Percentiles rank a stretch among this genome's conserved stretches.
These are phyloP conservation scores for Coemansia sp. DNA, from an alignment of 192 early-diverging fungal species.

Conservation along the genomic window DNA sequence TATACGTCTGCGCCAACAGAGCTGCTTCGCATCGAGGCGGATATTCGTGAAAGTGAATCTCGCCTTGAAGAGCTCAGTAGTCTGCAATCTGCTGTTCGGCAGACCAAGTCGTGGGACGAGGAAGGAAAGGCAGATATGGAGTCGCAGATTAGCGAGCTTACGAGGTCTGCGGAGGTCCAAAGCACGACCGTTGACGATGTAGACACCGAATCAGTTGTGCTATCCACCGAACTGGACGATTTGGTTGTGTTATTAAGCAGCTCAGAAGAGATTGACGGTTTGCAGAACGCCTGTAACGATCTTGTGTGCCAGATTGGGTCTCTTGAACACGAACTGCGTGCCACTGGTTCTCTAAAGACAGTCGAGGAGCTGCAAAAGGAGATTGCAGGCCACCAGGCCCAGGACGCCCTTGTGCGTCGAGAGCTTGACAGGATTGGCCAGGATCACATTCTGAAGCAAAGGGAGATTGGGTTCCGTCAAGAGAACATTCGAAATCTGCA, in stretches of 20 bases:
- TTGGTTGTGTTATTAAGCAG: constrained; percentile 18
- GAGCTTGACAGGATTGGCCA: constrained; percentile 58
- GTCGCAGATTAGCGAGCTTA: constrained; percentile 52
- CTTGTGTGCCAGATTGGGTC: constrained; percentile 55
- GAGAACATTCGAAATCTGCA: constrained; percentile 33
- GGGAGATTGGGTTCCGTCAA: constrained; percentile 54
- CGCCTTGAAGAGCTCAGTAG: constrained; percentile 25
- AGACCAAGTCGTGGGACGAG: constrained; percentile 45
- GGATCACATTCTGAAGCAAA: constrained; percentile 59
- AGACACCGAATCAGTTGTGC: constrained; percentile 19
- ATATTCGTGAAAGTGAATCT: constrained; percentile 26
- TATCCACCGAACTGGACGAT: constrained; percentile 22
- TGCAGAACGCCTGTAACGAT: constrained; percentile 42
- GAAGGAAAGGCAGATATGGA: constrained; percentile 32
- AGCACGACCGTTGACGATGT: constrained; percentile 13
- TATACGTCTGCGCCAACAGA: constrained; percentile 45
- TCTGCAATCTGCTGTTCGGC: constrained; percentile 32
- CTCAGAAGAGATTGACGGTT: constrained; percentile 26
- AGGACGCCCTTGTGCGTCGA: constrained; percentile 50
- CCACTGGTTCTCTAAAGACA: constrained; percentile 65
- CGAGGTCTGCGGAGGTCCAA: constrained; percentile 40
- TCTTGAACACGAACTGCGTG: constrained; percentile 56
- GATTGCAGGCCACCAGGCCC: constrained; percentile 43
- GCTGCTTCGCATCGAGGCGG: constrained; percentile 35
- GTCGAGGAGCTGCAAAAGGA: constrained; percentile 68